phyloP scores from a whole-genome alignment of 805 yeast species.

The Lachancea nothofagi region DNA sequence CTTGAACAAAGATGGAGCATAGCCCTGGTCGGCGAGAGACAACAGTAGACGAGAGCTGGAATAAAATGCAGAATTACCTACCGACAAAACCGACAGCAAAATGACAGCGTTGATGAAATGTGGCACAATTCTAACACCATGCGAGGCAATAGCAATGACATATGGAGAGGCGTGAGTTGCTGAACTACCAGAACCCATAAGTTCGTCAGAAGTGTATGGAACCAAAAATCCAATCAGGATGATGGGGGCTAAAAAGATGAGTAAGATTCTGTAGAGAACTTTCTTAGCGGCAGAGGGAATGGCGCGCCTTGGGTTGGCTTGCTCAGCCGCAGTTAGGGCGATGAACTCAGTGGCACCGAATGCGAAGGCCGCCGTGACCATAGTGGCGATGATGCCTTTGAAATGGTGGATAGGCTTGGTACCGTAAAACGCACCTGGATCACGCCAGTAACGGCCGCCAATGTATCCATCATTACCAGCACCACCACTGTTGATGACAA shows the following conservation, averaged over 20 bases:
- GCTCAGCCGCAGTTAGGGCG: slow-evolving; percentile 56
- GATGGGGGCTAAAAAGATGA: slow-evolving; percentile 45
- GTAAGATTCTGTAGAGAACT: slow-evolving; percentile 49
- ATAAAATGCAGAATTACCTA: slow-evolving; percentile 70
- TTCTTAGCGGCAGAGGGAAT: slow-evolving; percentile 54
- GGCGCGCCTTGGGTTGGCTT: slow-evolving; percentile 48
- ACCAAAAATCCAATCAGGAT: slow-evolving; percentile 48
- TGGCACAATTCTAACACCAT: slow-evolving; percentile 61
- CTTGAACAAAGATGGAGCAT: slow-evolving; percentile 52
- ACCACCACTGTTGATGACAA: slow-evolving; percentile 40
- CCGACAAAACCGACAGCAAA: slow-evolving; percentile 64
- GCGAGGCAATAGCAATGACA: slow-evolving; percentile 55
- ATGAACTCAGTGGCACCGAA: slow-evolving; percentile 59
- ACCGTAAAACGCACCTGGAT: slow-evolving; percentile 49
- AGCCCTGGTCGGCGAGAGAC: slow-evolving; percentile 65
- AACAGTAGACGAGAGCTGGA: slow-evolving; percentile 68
- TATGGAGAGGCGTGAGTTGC: slow-evolving; percentile 62
- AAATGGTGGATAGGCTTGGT: slow-evolving; percentile 38
- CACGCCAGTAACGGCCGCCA: slow-evolving; percentile 46
- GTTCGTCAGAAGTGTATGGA: slow-evolving; percentile 42
- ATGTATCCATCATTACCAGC: slow-evolving; percentile 41
- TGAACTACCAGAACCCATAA: slow-evolving; percentile 39
- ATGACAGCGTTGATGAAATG: slow-evolving; percentile 70
- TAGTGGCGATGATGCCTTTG: slow-evolving; percentile 49
- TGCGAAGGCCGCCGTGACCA: slow-evolving; percentile 54